Percentiles rank a stretch among this genome's conserved stretches.
These are phyloP conservation scores for Aspergillus carbonarius DNA, from an alignment of 2,329 filamentous ascomycete genomes.

Conservation along the genomic window DNA sequence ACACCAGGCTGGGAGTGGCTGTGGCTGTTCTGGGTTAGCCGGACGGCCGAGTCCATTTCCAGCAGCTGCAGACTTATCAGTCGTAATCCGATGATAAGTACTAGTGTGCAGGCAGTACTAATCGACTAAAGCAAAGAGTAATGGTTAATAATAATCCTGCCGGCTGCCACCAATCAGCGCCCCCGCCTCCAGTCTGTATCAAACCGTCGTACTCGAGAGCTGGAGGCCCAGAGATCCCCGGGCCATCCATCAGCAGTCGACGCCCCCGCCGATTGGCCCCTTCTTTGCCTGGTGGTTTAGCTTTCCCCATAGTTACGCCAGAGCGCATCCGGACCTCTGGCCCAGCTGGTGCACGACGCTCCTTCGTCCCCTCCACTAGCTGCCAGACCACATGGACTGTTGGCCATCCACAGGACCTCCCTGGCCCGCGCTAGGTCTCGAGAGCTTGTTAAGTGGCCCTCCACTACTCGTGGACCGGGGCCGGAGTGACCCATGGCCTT, in stretches of 20 bases:
- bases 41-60: no score
- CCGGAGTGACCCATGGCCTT: neutral
- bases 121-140: constrained; percentile 2
- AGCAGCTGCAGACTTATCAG: neutral
- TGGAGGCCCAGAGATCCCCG: neutral
- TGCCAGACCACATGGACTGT: constrained; percentile 2
- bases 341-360: neutral
- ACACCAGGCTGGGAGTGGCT: no score
- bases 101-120: neutral
- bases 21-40: neutral
- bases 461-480: neutral
- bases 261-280: neutral
- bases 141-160: constrained; percentile 7
- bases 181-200: neutral
- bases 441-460: neutral
- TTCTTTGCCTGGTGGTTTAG: neutral
- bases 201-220: constrained; percentile 1
- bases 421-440: neutral
- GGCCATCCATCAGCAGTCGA: neutral
- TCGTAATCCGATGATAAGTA: neutral
- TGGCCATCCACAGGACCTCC: neutral
- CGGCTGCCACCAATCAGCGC: neutral
- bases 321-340: neutral
- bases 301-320: neutral
- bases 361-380: neutral